Percentiles rank a stretch among this genome's conserved stretches.
phyloP scores from a whole-genome alignment of 2,329 filamentous ascomycete genomes.

The Sporothrix pseudoabietina region DNA sequence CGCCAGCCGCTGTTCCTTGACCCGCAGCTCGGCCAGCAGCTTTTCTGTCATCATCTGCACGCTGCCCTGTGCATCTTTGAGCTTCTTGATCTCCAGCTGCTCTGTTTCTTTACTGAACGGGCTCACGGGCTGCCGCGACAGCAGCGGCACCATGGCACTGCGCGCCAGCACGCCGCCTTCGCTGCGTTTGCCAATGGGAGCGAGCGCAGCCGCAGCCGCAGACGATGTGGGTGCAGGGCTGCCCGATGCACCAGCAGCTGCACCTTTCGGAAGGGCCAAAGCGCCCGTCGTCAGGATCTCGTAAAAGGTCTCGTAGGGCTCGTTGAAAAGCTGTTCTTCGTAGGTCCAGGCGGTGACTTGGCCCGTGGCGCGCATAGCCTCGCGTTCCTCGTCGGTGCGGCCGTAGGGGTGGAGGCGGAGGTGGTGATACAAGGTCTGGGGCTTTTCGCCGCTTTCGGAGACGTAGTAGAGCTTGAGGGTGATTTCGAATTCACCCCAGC shows the following conservation, averaged over 20 bases:
- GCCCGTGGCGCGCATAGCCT: slow-evolving; percentile 58
- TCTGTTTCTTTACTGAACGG: slow-evolving; percentile 75
- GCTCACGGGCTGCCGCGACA: slow-evolving; percentile 62
- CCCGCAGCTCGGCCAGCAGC: slow-evolving; percentile 62
- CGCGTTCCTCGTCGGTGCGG: slow-evolving; percentile 72
- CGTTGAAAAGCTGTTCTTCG: slow-evolving; percentile 96
- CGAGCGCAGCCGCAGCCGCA: slow-evolving; percentile 47
- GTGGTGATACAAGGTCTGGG: slow-evolving; percentile 92
- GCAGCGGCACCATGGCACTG: slow-evolving; percentile 73
- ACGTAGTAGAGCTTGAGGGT: slow-evolving; percentile 93
- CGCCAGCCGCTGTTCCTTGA: slow-evolving; percentile 64
- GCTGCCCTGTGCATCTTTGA: slow-evolving; percentile 65
- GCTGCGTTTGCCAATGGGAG: slow-evolving; percentile 41
- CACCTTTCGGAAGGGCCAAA: slow-evolving; percentile 49
- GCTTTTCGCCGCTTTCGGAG: slow-evolving; percentile 85
- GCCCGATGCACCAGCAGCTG: slow-evolving; percentile 49
- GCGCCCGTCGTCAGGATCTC: slow-evolving; percentile 78
- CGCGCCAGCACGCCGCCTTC: slow-evolving; percentile 62
- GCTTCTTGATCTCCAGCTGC: slow-evolving; percentile 61
- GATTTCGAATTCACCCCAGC: slow-evolving; percentile 98
- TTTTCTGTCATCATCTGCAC: slow-evolving; percentile 62
- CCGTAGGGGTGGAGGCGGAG: slow-evolving; percentile 90
- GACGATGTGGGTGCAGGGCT: slow-evolving; percentile 44
- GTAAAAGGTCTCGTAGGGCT: slow-evolving; percentile 91
- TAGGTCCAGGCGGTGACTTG: slow-evolving; percentile 79